Base-by-base conservation (phyloP, 352 stramenopile genomes). In the Globisporangium paddicum region DNA sequence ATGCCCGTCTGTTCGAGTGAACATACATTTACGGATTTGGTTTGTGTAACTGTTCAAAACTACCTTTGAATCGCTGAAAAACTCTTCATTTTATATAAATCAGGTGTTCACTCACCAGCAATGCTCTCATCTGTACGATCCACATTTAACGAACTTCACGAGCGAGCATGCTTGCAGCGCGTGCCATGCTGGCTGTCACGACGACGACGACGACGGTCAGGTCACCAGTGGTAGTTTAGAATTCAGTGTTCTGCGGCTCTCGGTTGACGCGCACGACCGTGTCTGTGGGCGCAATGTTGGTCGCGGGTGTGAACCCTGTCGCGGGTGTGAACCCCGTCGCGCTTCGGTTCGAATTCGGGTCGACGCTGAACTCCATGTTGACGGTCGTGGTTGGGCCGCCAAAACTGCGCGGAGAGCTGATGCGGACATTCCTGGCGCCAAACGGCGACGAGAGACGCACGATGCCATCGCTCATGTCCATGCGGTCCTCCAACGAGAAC, bases 391-490 rank as follows among this genome's bases (percentile, higher is more conserved):
- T 14, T 0, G 14, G 14, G 5, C 9, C 21, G 41, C 21, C 30
- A 19, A 50, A 21, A 13, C 28, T 11, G 2, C 21, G 30, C 9
- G 58, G 58, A 1, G 58, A 64, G 23, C 58, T 64, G 41, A 64
- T 64, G 34, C 58, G 58, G 9, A 42, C 49, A 3, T 34, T 40
- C 3, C 28, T 64, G 16, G 41, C 58, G 13, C 58, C 58, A 11
- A 64, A 64, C 2, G 58, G 58, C 11, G 58, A 64, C 26, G 58
- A 64, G 28, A 64, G 32, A 5, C 58, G 58, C 30, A 59, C 58
- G 34, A 64, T 47, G 0, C 49, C 58, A 14, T 13, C 40, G 14
- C 21, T 47, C 49, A 58, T 35, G 19, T 58, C 49, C 41, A 58
- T 55, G 40, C 49, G 49, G 41, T 59, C 40, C 2, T 42, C 40